These are phyloP conservation scores for Achaetomium macrosporum DNA, from an alignment of 2,329 filamentous ascomycete genomes.

Conservation along the genomic window DNA sequence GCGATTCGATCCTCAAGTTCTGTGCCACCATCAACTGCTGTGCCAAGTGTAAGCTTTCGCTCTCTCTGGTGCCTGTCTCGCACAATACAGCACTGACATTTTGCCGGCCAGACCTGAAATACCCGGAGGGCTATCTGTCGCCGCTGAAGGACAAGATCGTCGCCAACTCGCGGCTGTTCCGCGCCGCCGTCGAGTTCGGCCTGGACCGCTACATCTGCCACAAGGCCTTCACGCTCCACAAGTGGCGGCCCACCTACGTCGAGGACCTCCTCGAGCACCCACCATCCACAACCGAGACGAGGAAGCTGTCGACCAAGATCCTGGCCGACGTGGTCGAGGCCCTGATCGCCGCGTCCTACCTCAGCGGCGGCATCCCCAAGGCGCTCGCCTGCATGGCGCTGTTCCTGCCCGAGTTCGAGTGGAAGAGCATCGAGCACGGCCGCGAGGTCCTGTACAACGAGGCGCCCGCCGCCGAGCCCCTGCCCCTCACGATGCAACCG, in stretches of 20 bases:
- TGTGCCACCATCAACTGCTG: constrained; percentile 61
- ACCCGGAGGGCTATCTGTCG: constrained; percentile 73
- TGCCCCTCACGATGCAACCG: constrained; percentile 38
- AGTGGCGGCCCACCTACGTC: constrained; percentile 65
- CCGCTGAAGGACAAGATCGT: constrained; percentile 63
- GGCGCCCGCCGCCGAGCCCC: constrained; percentile 31
- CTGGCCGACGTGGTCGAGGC: constrained; percentile 86
- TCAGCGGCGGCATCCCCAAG: constrained; percentile 60
- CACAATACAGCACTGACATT: background rate
- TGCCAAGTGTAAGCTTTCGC: constrained; percentile 40
- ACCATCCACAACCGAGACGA: constrained; percentile 22
- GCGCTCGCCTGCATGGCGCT: constrained; percentile 58
- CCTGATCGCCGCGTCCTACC: constrained; percentile 68
- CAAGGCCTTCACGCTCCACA: constrained; percentile 58
- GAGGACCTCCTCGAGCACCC: constrained; percentile 30
- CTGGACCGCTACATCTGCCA: constrained; percentile 70
- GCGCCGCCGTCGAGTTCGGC: constrained; percentile 55
- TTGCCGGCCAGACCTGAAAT: constrained; percentile 47
- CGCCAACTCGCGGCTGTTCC: constrained; percentile 66
- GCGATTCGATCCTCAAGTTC: constrained; percentile 77
- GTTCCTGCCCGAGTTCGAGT: constrained; percentile 57
- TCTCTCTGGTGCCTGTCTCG: background rate
- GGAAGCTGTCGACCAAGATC: constrained; percentile 63
- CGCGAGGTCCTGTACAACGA: constrained; percentile 39
- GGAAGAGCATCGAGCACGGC: constrained; percentile 41